phyloP scores from a whole-genome alignment of 2,329 filamentous ascomycete species.

The Neonectria hederae region DNA sequence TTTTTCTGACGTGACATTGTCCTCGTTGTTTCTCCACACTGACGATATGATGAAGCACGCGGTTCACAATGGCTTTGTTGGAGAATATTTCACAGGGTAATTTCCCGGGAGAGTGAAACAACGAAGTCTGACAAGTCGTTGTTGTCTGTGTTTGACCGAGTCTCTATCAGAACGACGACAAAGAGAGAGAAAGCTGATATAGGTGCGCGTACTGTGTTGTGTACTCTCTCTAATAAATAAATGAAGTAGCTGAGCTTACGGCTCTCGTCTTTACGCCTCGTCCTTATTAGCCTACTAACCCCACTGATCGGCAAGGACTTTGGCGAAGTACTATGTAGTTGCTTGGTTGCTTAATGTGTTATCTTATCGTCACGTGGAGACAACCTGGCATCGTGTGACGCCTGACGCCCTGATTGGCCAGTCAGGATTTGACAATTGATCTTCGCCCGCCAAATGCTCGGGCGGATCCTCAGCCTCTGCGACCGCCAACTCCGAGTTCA shows the following conservation, averaged over 20 bases:
- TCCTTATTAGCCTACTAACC: background rate
- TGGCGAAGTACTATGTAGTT: too few species aligned
- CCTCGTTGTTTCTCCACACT: slow-evolving; percentile 32
- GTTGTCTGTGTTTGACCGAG: background rate
- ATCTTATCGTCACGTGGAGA: slow-evolving; percentile 42
- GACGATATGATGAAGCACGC: slow-evolving; percentile 10
- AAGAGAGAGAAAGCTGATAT: background rate
- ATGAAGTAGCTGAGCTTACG: background rate
- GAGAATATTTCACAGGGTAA: background rate
- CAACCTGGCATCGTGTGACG: background rate
- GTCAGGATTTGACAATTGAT: slow-evolving; percentile 37
- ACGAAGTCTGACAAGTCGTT: background rate
- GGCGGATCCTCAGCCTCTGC: slow-evolving; percentile 30
- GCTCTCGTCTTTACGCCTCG: too few species aligned
- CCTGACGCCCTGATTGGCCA: slow-evolving; percentile 28
- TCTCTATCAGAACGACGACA: background rate
- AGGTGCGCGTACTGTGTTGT: background rate
- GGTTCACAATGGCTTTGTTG: background rate
- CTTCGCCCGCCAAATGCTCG: slow-evolving; percentile 35
- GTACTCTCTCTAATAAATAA: background rate
- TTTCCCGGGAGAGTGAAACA: background rate
- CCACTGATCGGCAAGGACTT: background rate
- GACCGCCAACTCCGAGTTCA: slow-evolving; percentile 35
- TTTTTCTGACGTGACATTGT: slow-evolving; percentile 25
- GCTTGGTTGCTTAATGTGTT: too few species aligned